These are phyloP conservation scores for Colletotrichum sp. DNA, from an alignment of 2,329 filamentous ascomycete species.

Conservation along the genomic window DNA sequence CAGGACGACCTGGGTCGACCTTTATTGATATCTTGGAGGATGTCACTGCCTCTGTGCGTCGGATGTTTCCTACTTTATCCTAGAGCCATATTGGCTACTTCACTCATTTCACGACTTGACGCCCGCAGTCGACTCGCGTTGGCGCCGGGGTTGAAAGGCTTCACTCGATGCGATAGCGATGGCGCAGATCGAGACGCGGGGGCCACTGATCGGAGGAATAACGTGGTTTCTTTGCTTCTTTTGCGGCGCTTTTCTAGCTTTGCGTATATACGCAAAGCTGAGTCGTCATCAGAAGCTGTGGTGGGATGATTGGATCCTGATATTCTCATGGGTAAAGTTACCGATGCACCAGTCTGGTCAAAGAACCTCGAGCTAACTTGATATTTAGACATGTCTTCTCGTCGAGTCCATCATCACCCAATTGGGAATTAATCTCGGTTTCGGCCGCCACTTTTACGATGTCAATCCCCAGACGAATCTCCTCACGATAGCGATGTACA, in stretches of 20 bases:
- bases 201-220: conserved; percentile 19
- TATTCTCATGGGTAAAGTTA: conserved; percentile 30
- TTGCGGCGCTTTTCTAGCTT: conserved; percentile 23
- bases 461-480: conserved; percentile 1
- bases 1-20: neutral
- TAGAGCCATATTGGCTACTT: neutral
- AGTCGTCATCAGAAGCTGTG: conserved; percentile 21
- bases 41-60: neutral
- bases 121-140: neutral
- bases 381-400: neutral
- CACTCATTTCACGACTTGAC: neutral
- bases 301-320: conserved; percentile 29
- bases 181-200: neutral
- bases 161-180: neutral
- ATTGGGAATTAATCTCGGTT: conserved; percentile 20
- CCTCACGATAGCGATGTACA: conserved; percentile 4
- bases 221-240: conserved; percentile 33
- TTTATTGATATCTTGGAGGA: neutral
- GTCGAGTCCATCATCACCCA: conserved; percentile 19
- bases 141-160: neutral
- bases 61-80: neutral
- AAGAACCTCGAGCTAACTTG: neutral
- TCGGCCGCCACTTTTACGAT: conserved; percentile 22
- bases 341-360: rapidly evolving
- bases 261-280: conserved; percentile 27